Base-by-base conservation (phyloP, 2,329 filamentous ascomycete genomes). In the Pseudocercospora fijiensis region DNA sequence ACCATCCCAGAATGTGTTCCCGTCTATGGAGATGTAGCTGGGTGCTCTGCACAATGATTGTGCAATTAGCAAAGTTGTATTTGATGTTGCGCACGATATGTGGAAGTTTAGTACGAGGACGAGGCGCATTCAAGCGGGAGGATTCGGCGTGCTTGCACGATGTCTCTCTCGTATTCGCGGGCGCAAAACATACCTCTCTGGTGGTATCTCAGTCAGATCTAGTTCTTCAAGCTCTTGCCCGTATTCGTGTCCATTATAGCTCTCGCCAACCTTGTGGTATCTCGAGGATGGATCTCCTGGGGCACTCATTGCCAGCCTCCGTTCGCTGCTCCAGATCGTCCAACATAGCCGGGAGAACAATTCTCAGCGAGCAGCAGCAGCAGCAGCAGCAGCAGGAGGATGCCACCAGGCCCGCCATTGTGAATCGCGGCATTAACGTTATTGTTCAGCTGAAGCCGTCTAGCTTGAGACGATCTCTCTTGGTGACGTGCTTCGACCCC, bases 231-330 rank as follows among this genome's bases (percentile, higher is more conserved):
- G 43, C 16, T 49, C 37, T 6, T 49, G 10, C 20, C 53, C 53
- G 27, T 58, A 58, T 28, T 58, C 57, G 9, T 30, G 57, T 10
- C 43, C 57, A 22, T 49, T 26, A 22, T 49, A 49, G 57, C 57
- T 58, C 24, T 58, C 55, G 18, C 28, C 30, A 10, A 57, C n/a
- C 20, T 26, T 20, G 9, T 41, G 30, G 37, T 57, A 57, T 57
- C 30, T 27, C 37, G 49, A 53, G 13, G 55, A 57, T 22, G 33
- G 20, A n/a, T n/a, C 55, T n/a, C 30, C 30, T 10, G 22, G 11
- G 57, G 41, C 41, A 49, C 57, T 58, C 57, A 58, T 58, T 43
- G 57, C 57, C 16, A 26, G 18, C 20, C 30, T 41, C 20, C 26
- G 27, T 13, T 18, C 27, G 11, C 30, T 30, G 37, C 41, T 58